Conservation (phyloP, 202 grass and related monocot species). For the Zoysia matrella region DNA sequence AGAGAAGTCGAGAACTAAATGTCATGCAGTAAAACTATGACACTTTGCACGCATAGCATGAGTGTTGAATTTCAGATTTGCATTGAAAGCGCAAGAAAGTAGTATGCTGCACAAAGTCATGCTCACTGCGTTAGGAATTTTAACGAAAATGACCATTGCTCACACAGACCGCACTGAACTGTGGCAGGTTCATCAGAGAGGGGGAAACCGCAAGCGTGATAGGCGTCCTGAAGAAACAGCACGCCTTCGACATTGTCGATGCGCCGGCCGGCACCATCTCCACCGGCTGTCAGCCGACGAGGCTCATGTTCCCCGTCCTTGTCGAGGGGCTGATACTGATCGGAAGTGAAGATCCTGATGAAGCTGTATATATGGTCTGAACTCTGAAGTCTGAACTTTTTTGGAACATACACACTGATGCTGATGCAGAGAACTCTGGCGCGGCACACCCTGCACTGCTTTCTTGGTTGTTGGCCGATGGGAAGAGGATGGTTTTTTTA, state of each 20-base stretch:
- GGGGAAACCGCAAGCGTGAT: constrained; percentile 81
- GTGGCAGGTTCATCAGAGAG: constrained; percentile 78
- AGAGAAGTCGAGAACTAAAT: background rate
- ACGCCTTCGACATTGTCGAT: constrained; percentile 69
- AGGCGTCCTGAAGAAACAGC: constrained; percentile 74
- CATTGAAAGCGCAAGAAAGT: background rate
- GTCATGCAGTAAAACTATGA: background rate
- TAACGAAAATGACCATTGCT: background rate
- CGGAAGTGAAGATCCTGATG: constrained; percentile 54
- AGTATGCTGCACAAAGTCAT: background rate
- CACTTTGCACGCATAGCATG: background rate
- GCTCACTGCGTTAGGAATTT: background rate
- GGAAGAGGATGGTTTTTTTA: constrained; percentile 55
- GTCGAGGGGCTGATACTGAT: constrained; percentile 77
- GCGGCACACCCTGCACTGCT: background rate
- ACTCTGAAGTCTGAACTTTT: constrained; percentile 12
- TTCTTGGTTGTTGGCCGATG: background rate
- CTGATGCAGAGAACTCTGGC: background rate
- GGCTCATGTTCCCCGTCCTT: constrained; percentile 73
- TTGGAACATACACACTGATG: background rate
- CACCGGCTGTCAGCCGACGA: constrained; percentile 61
- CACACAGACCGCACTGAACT: background rate
- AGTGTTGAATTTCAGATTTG: background rate
- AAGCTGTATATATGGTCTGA: constrained; percentile 59
- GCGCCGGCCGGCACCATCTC: constrained; percentile 43